phyloP scores from a whole-genome alignment of 805 yeast species.

The Wickerhamomyces bovis region DNA sequence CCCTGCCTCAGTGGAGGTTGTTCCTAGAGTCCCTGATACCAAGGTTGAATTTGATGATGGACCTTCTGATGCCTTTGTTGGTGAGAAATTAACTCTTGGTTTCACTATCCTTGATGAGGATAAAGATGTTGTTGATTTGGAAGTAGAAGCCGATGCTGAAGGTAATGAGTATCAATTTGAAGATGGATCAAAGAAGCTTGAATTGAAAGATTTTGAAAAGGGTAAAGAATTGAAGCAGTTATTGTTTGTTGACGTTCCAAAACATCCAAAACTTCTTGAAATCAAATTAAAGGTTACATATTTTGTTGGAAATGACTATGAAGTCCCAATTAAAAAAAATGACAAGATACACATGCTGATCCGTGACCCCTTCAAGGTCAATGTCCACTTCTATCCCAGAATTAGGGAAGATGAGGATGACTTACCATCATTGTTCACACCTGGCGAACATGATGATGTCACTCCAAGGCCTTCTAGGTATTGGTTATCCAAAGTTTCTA shows the following conservation, averaged over 20 bases:
- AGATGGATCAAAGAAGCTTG: neutral
- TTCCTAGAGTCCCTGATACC: conserved; percentile 35
- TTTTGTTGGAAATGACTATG: conserved; percentile 25
- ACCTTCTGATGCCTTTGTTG: conserved; percentile 24
- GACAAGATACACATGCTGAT: conserved; percentile 23
- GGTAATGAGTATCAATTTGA: conserved; percentile 4
- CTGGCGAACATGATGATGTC: conserved; percentile 12
- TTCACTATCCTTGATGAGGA: conserved; percentile 28
- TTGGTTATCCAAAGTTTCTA: conserved; percentile 32
- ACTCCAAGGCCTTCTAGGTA: conserved; percentile 29
- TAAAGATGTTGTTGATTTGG: conserved; percentile 26
- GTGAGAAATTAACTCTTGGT: conserved; percentile 24
- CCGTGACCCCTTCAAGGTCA: conserved; percentile 25
- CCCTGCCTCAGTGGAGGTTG: conserved; percentile 24
- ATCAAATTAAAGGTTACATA: conserved; percentile 21
- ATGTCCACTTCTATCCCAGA: conserved; percentile 28
- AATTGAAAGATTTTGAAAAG: conserved; percentile 6
- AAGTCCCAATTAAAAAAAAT: conserved; percentile 24
- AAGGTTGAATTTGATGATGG: conserved; percentile 21
- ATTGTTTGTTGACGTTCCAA: conserved; percentile 9
- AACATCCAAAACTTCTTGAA: neutral
- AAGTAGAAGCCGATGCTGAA: conserved; percentile 13
- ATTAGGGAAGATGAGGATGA: conserved; percentile 21
- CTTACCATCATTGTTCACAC: conserved; percentile 25
- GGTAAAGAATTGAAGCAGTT: neutral